Evolutionary conservation across 1,139 yeast species (phyloP).

Genomic region (Candida smagusa): DNA sequence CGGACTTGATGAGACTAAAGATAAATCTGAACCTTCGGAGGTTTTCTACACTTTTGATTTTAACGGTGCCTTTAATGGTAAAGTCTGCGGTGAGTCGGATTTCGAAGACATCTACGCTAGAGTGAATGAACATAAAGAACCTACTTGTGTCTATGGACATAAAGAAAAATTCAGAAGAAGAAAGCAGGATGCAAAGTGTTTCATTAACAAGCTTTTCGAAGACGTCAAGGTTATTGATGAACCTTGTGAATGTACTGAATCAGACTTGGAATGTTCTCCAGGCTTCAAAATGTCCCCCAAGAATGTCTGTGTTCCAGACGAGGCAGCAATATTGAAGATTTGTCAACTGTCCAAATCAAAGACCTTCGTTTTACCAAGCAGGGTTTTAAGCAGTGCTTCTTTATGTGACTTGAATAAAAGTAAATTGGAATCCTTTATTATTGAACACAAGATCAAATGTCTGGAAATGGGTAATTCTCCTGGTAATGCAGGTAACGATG

Average conservation of each 20-base stretch:
- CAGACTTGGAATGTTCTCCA: constrained; percentile 71
- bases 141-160: constrained; percentile 72
- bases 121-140: constrained; percentile 43
- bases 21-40: constrained; percentile 15
- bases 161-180: constrained; percentile 66
- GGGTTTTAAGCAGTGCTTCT: constrained; percentile 46
- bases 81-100: constrained; percentile 52
- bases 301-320: constrained; percentile 57
- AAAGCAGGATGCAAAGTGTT: constrained; percentile 66
- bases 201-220: constrained; percentile 56
- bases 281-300: constrained; percentile 46
- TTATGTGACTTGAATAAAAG: constrained; percentile 37
- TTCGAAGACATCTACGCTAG: constrained; percentile 70
- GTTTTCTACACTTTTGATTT: constrained; percentile 57
- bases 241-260: constrained; percentile 61
- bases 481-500: constrained; percentile 5
- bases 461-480: constrained; percentile 18
- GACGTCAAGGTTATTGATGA: constrained; percentile 57
- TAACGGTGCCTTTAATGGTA: constrained; percentile 50
- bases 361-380: constrained; percentile 29
- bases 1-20: constrained; percentile 37
- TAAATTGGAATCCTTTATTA: constrained; percentile 23
- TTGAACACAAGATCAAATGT: constrained; percentile 27
- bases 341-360: constrained; percentile 23
- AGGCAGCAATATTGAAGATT: constrained; percentile 21